phyloP scores from a whole-genome alignment of 768 basidiomycete genomes.

The Agrocybe praecox region DNA sequence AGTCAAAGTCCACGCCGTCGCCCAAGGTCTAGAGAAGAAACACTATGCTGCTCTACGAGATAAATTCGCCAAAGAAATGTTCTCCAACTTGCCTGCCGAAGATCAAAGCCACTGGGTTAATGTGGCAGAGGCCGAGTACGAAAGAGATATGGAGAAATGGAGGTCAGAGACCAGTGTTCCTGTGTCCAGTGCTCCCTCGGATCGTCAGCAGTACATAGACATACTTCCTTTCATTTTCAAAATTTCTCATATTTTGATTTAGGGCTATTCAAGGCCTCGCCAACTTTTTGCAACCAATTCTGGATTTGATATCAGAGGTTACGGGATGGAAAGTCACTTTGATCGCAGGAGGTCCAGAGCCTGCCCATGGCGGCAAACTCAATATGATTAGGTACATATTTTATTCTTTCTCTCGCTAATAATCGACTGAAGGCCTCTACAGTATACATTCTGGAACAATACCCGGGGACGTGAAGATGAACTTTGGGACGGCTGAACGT shows the following conservation, averaged over 20 bases:
- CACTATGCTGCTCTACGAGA: background rate
- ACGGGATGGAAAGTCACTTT: background rate
- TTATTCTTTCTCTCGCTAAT: no score
- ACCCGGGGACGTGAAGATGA: no score
- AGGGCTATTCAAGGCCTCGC: background rate
- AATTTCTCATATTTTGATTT: background rate
- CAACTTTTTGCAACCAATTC: background rate
- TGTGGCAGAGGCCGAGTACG: background rate
- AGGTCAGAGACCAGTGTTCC: background rate
- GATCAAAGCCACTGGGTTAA: background rate
- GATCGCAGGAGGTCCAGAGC: background rate
- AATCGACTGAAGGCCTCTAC: no score
- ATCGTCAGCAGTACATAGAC: constrained; percentile 10
- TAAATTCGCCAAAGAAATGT: constrained; percentile 1
- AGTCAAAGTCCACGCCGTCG: background rate
- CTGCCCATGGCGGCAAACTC: background rate
- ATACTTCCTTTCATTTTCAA: background rate
- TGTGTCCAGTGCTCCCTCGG: constrained; percentile 1
- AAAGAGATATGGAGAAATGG: background rate
- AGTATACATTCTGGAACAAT: no score
- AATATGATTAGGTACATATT: background rate
- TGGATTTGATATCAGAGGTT: background rate
- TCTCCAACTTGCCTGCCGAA: background rate
- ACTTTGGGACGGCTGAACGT: no score
- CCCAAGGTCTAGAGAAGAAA: no score